Conservation (phyloP, 768 basidiomycete species). For the Amanita phalloides region DNA sequence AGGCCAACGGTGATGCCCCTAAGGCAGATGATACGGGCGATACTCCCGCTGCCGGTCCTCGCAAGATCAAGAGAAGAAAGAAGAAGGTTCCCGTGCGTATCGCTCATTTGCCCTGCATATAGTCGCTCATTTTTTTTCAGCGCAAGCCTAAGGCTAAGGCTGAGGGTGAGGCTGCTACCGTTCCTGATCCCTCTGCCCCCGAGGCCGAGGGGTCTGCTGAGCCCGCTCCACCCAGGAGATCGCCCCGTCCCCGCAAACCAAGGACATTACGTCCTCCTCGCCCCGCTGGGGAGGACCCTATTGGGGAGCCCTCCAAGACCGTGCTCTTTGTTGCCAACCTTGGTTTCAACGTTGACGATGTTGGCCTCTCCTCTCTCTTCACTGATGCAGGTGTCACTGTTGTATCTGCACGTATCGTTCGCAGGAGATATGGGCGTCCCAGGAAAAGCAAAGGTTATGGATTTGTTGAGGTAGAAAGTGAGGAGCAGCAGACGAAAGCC, state of each 20-base stretch:
- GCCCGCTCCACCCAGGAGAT: constrained; percentile 33
- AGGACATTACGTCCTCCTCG: constrained; percentile 50
- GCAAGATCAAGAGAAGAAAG: constrained; percentile 81
- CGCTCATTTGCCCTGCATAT: constrained; percentile 11
- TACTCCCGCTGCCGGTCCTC: constrained; percentile 52
- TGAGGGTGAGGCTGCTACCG: constrained; percentile 20
- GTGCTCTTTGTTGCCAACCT: constrained; percentile 97
- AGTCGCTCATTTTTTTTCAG: constrained; percentile 20
- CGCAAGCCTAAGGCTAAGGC: constrained; percentile 45
- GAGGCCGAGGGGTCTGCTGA: constrained; percentile 27
- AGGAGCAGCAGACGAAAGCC: constrained; percentile 88
- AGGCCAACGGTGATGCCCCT: constrained; percentile 70
- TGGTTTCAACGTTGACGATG: constrained; percentile 88
- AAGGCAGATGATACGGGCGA: constrained; percentile 42
- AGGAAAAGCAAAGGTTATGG: constrained; percentile 94
- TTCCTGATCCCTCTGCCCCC: constrained; percentile 21
- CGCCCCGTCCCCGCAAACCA: constrained; percentile 43
- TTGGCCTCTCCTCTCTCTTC: constrained; percentile 70
- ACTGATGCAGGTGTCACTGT: constrained; percentile 77
- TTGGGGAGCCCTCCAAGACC: constrained; percentile 80
- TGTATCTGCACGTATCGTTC: constrained; percentile 82
- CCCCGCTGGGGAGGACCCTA: constrained; percentile 72
- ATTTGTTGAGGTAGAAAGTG: constrained; percentile 89
- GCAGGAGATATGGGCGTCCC: constrained; percentile 72
- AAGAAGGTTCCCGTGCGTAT: constrained; percentile 54